Evolutionary conservation across 208 protist genomes (phyloP).

Genomic region (Crithidia acanthocephali): DNA sequence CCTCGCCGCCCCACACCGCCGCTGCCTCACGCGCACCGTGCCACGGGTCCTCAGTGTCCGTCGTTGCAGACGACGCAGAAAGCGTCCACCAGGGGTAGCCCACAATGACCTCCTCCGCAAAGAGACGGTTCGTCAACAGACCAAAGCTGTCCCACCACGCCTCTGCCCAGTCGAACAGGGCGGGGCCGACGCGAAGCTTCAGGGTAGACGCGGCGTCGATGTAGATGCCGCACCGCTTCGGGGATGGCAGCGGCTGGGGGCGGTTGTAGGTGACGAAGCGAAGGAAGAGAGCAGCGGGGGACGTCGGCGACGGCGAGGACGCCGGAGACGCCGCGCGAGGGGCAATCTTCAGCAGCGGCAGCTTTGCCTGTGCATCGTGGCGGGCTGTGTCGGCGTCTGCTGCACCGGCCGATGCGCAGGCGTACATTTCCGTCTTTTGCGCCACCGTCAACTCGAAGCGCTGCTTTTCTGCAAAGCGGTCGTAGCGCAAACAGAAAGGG

Average conservation of each 20-base stretch:
- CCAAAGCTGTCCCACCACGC: constrained; percentile 33
- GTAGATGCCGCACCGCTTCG: constrained; percentile 9
- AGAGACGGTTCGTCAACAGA: constrained; percentile 32
- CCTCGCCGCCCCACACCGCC: neutral
- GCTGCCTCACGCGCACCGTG: neutral
- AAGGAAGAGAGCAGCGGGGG: constrained; percentile 13
- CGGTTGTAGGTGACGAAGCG: constrained; percentile 16
- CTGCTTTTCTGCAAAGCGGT: constrained; percentile 23
- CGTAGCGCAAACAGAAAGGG: constrained; percentile 14
- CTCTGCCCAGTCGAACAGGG: constrained; percentile 27
- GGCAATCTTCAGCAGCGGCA: constrained; percentile 8
- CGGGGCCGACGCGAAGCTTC: constrained; percentile 8
- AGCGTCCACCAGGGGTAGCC: constrained; percentile 30
- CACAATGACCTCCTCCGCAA: constrained; percentile 17
- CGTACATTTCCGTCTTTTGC: constrained; percentile 5
- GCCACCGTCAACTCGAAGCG: constrained; percentile 26
- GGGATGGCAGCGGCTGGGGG: constrained; percentile 23
- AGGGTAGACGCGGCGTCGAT: constrained; percentile 11
- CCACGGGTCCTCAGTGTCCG: neutral
- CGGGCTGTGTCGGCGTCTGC: neutral
- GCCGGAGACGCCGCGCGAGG: neutral
- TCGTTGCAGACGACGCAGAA: neutral
- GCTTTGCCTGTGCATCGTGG: neutral
- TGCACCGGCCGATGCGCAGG: neutral
- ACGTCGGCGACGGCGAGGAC: neutral